Percentiles rank a stretch among this genome's conserved stretches.
Evolutionary conservation across 371 early-diverging fungal species (phyloP).

Genomic region (Mortierella sp.): DNA sequence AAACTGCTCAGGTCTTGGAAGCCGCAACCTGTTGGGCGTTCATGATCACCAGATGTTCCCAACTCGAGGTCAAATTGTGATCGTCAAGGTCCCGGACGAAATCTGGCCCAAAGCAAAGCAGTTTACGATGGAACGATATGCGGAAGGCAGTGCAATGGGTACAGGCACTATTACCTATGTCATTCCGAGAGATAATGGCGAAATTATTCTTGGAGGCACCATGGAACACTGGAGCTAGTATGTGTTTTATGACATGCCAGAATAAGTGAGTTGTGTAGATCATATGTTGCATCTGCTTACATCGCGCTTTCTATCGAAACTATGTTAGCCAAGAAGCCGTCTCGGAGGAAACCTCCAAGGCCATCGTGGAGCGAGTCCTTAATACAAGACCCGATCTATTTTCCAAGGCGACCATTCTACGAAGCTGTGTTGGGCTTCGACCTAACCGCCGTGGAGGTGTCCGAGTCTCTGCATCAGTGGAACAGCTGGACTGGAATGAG

Average conservation of each 20-base stretch:
- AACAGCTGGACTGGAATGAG: conserved; percentile 57
- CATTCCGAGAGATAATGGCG: conserved; percentile 86
- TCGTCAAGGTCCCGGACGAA: conserved; percentile 72
- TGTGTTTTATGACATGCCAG: conserved; percentile 18
- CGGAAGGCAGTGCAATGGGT: conserved; percentile 52
- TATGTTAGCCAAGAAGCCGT: conserved; percentile 47
- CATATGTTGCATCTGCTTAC: not conserved
- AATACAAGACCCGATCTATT: conserved; percentile 56
- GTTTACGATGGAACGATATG: conserved; percentile 50
- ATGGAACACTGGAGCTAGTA: conserved; percentile 73
- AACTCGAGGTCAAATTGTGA: conserved; percentile 82
- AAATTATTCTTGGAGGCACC: conserved; percentile 84
- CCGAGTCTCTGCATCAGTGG: conserved; percentile 71
- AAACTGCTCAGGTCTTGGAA: conserved; percentile 83
- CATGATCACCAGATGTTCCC: conserved; percentile 75
- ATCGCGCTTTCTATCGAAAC: not conserved
- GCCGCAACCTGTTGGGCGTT: conserved; percentile 75
- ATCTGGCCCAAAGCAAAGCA: conserved; percentile 59
- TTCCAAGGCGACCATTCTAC: conserved; percentile 61
- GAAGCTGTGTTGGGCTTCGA: conserved; percentile 78
- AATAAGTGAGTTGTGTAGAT: not conserved
- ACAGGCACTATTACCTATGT: conserved; percentile 71
- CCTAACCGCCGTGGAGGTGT: conserved; percentile 80
- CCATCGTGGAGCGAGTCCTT: conserved; percentile 60
- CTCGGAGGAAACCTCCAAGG: conserved; percentile 57